Evolutionary conservation across 2,329 filamentous ascomycete species (phyloP).

Genomic region (Verticillium tricorpus): DNA sequence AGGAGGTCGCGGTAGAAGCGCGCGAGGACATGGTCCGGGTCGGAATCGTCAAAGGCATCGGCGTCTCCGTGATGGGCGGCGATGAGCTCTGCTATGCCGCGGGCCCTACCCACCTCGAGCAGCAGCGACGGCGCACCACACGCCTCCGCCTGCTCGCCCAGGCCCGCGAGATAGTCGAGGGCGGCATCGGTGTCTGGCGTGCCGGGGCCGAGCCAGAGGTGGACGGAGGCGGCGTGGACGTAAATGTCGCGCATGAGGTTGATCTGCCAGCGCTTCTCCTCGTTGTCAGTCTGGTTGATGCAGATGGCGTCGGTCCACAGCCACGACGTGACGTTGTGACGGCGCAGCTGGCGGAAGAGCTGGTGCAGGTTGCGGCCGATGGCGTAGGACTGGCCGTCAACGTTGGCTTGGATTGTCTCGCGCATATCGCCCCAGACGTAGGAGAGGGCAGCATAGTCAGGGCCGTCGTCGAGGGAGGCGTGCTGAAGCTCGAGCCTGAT

Average conservation of each 20-base stretch:
- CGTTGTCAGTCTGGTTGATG: slow-evolving; percentile 13
- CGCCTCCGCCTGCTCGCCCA: background rate
- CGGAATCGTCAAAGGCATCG: background rate
- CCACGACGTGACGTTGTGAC: background rate
- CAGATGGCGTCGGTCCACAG: slow-evolving; percentile 19
- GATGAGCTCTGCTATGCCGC: background rate
- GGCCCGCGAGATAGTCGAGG: background rate
- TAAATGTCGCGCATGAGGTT: slow-evolving; percentile 14
- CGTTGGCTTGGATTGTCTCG: background rate
- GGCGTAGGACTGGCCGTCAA: slow-evolving; percentile 3
- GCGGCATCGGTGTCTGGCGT: background rate
- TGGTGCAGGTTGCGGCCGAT: slow-evolving; percentile 3
- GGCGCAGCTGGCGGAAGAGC: slow-evolving; percentile 7
- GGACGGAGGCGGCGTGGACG: slow-evolving; percentile 9
- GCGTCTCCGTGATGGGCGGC: background rate
- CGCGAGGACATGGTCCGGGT: background rate
- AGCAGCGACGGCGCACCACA: background rate
- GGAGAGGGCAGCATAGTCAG: slow-evolving; percentile 13
- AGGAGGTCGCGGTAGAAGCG: background rate
- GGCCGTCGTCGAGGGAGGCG: slow-evolving; percentile 1
- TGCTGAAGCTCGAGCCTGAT: slow-evolving; percentile 11
- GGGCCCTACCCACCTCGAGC: background rate
- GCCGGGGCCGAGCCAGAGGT: slow-evolving; percentile 14
- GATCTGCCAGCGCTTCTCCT: slow-evolving; percentile 16
- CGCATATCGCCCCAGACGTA: slow-evolving; percentile 15